Evolutionary conservation across 192 early-diverging fungal genomes (phyloP).

Genomic region (Backusella parvicylindrica): DNA sequence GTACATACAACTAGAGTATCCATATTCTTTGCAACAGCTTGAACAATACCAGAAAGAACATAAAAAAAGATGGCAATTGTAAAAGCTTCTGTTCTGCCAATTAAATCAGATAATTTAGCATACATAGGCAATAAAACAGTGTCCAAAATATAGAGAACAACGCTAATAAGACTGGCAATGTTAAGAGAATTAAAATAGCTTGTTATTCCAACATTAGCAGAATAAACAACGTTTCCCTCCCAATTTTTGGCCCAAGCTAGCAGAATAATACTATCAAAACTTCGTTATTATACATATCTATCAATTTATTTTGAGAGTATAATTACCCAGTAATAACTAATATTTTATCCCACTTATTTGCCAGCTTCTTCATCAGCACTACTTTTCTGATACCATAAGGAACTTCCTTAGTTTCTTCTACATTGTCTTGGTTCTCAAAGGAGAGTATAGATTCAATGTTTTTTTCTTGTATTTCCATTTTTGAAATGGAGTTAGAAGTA

Average conservation of each 20-base stretch:
- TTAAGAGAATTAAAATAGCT: not conserved
- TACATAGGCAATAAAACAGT: slow-evolving; percentile 14
- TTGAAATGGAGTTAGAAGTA: not conserved
- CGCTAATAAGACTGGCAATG: slow-evolving; percentile 4
- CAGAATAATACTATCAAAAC: not conserved
- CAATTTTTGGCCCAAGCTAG: slow-evolving; percentile 13
- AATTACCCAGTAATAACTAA: slow-evolving; percentile 10
- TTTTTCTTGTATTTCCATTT: not conserved
- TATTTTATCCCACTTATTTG: not conserved
- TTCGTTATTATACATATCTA: not conserved
- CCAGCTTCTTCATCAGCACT: not conserved
- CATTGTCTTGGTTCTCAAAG: not conserved
- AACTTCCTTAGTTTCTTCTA: not conserved
- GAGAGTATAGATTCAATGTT: not conserved
- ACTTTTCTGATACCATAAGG: slow-evolving; percentile 5
- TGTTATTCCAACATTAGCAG: not conserved
- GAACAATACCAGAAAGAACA: not conserved
- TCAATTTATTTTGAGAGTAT: not conserved
- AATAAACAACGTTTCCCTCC: slow-evolving; percentile 11
- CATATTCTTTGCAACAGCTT: not conserved
- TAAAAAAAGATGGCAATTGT: not conserved
- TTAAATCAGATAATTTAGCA: slow-evolving; percentile 20
- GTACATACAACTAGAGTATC: slow-evolving; percentile 3
- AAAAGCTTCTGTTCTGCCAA: slow-evolving; percentile 15
- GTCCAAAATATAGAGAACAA: slow-evolving; percentile 10